Base-by-base conservation (phyloP, 2,329 filamentous ascomycete species). In the Fusarium domesticum region DNA sequence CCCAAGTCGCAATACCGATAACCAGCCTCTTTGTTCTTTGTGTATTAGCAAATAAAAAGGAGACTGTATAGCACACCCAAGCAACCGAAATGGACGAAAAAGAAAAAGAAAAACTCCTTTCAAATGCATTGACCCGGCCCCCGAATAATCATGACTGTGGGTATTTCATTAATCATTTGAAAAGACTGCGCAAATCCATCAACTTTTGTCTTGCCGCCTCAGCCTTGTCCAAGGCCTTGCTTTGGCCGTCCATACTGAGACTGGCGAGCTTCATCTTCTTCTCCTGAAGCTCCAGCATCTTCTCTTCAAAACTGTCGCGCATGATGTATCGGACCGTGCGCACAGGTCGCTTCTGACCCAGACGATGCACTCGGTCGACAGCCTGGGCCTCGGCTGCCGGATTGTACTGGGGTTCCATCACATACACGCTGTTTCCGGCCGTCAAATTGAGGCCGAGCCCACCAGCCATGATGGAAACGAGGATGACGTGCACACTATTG, bases 371-470 rank as follows among this genome's bases (percentile, higher is more conserved):
- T 20, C 93, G 88, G 64, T 97, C 93, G 6, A 97, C 79, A 2
- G 93, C 93, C 69, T 98, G 93, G 5, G 90, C 88, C 66, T 98
- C 92, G 0, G 91, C 89, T 0, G 90, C 91, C 0, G 93, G 93
- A 61, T 98, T 98, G 72, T 92, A 98, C 63, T 96, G 91, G 5
- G 93, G 93, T 65, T 98, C 93, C 92, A 98, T 97, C 59, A 97
- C 87, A 64, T 93, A 97, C 12, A 95, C 92, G 43, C 81, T 86
- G 63, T 84, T 93, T 23, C 85, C 92, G 0, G 87, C 76, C 0
- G 91, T 96, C 42, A 97, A 73, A 62, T 97, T 97, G 31, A 97
- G 81, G 12, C 92, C 92, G 14, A 96, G 79, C 15, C 93, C 92
- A 52, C 92, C 93, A 0, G 92, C 92, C 62, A 85, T 89, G 67